phyloP scores from a whole-genome alignment of 179 eudicot genomes.

The Silene coronaria region DNA sequence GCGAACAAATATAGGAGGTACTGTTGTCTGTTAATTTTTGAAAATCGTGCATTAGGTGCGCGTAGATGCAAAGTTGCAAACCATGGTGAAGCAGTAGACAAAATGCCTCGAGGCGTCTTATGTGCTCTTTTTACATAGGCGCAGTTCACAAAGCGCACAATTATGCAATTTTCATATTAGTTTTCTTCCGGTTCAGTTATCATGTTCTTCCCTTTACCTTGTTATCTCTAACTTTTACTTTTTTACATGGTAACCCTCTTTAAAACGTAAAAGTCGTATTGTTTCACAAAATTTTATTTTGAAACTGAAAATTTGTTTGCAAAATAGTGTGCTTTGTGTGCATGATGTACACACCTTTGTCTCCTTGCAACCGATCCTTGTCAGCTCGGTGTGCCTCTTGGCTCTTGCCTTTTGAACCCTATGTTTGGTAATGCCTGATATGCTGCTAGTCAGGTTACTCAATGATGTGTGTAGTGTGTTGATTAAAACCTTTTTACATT shows the following conservation, averaged over 20 bases:
- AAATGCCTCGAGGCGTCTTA: no score
- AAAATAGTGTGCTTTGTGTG: background rate
- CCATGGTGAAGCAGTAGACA: no score
- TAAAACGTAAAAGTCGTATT: background rate
- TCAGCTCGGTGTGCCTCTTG: background rate
- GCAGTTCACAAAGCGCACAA: no score
- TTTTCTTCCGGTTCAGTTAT: background rate
- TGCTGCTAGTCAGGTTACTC: background rate
- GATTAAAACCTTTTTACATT: background rate
- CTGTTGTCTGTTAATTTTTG: no score
- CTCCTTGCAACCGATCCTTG: background rate
- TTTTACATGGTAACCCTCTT: background rate
- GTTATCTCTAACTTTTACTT: background rate
- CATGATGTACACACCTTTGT: background rate
- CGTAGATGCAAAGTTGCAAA: no score
- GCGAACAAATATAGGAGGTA: background rate
- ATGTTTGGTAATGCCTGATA: conserved; percentile 1
- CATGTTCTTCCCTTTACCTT: background rate
- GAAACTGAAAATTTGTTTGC: background rate
- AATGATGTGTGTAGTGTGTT: no score
- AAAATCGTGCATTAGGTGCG: no score
- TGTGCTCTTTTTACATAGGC: no score
- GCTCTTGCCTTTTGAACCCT: background rate
- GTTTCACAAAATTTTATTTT: background rate
- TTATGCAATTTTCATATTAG: background rate